Evolutionary conservation across 2,329 filamentous ascomycete genomes (phyloP).

Genomic region (Onygenales sp.): DNA sequence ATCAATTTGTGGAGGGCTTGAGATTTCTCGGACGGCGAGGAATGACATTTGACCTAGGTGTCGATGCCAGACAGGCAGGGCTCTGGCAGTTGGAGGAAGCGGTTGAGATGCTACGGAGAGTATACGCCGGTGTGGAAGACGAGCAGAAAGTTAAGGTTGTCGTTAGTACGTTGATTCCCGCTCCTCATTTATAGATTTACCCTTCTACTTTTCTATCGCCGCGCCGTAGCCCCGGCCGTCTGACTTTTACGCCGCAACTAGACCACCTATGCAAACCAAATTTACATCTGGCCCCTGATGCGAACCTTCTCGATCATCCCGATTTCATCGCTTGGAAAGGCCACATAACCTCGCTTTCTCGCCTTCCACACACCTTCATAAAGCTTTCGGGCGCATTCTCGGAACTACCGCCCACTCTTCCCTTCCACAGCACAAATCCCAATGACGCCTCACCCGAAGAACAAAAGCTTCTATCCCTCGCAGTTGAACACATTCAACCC

Average conservation of each 20-base stretch:
- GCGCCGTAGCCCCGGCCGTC: not conserved
- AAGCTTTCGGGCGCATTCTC: conserved; percentile 84
- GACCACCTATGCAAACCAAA: conserved; percentile 89
- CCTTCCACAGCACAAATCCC: conserved; percentile 11
- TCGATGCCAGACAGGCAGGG: conserved; percentile 71
- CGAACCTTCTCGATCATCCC: conserved; percentile 33
- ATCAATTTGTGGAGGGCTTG: conserved; percentile 56
- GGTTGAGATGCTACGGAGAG: conserved; percentile 58
- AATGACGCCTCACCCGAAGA: conserved; percentile 29
- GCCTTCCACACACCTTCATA: conserved; percentile 62
- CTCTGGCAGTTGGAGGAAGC: conserved; percentile 63
- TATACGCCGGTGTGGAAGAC: conserved; percentile 48
- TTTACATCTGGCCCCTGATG: conserved; percentile 50
- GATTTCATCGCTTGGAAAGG: conserved; percentile 60
- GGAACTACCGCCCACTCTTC: conserved; percentile 53
- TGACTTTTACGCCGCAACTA: conserved; percentile 23
- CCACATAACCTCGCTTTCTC: conserved; percentile 58
- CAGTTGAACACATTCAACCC: conserved; percentile 55
- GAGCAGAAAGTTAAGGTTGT: conserved; percentile 51
- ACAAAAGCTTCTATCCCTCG: conserved; percentile 24
- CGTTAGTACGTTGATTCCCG: conserved; percentile 42
- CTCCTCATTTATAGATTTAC: not conserved
- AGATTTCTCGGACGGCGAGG: conserved; percentile 55
- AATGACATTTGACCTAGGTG: conserved; percentile 70
- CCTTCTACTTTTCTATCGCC: not conserved